Evolutionary conservation across 371 early-diverging fungal species (phyloP).

Genomic region (Blyttiomyces sp.): DNA sequence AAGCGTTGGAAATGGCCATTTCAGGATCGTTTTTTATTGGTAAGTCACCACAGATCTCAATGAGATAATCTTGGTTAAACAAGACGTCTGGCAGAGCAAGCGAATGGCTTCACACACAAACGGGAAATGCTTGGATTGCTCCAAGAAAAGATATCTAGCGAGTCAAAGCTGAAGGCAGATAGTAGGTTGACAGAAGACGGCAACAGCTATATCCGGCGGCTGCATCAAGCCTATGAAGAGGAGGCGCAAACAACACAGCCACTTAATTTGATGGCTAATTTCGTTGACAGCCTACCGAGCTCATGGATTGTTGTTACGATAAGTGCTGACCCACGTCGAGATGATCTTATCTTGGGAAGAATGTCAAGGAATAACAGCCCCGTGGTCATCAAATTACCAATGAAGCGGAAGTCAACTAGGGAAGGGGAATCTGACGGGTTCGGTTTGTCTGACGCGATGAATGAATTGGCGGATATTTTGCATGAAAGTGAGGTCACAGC

Average conservation of each 20-base stretch:
- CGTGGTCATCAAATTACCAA: constrained; percentile 66
- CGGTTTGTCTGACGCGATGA: constrained; percentile 38
- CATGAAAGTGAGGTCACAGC: constrained; percentile 49
- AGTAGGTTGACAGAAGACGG: neutral
- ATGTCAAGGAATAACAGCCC: constrained; percentile 51
- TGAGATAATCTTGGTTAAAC: neutral
- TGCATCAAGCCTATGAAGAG: neutral
- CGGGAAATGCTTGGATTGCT: neutral
- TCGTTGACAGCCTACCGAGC: constrained; percentile 56
- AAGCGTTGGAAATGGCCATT: constrained; percentile 10
- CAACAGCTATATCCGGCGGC: neutral
- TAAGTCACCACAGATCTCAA: no score
- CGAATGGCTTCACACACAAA: constrained; percentile 30
- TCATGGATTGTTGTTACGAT: constrained; percentile 72
- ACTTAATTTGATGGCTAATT: constrained; percentile 43
- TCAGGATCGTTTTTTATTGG: constrained; percentile 18
- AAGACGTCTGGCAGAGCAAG: constrained; percentile 9
- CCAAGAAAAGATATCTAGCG: neutral
- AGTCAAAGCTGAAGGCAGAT: neutral
- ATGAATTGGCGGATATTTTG: constrained; percentile 58
- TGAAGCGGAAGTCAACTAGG: constrained; percentile 54
- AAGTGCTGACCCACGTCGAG: constrained; percentile 61
- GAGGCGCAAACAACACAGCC: neutral
- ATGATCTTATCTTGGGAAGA: constrained; percentile 65
- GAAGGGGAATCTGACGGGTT: constrained; percentile 42